Base-by-base conservation (phyloP, 2,329 filamentous ascomycete genomes). In the Fulvia fulva region DNA sequence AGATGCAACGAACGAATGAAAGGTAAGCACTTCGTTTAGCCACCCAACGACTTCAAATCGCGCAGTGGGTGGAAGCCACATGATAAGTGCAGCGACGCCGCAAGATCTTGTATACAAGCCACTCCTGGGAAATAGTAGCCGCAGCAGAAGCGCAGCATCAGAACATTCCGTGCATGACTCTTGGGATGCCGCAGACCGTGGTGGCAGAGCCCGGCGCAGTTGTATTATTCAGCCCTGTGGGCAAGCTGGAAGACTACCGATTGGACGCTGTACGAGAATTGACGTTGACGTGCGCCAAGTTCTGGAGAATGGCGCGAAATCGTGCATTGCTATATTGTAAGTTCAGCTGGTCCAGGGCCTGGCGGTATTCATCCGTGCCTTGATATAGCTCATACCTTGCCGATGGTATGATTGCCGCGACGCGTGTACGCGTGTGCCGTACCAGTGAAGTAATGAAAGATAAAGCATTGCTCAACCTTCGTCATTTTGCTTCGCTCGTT, bases 1-100 rank as follows among this genome's bases (percentile, higher is more conserved):
- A 30, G 47, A 21, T n/a, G 50, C 21, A 52, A 19, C 50, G 44
- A 47, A 47, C 44, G 44, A 47, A 47, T 47, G 44, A 26, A 52
- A 11, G 28, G 14, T 14, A 3, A 22, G 28, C 30, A 23, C 28
- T 22, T 37, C 50, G 50, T 52, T 34, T 37, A 52, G 28, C 30
- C 16, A 22, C 28, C 50, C 25, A n/a, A 34, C 50, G 9, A 12
- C 4, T 5, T 25, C 9, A 23, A 47, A 25, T n/a, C 44, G 37
- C 44, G 44, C 44, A 47, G 21, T 47, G 44, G 21, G 22, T 6
- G 25, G 21, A 47, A 47, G 44, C 21, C 44, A 47, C 44, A 47
- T 47, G 44, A 16, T n/a, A 41, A n/a, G 37, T 41, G n/a, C 37
- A 47, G 44, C 44, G 44, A 23, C 11, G 44, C 44, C 21, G 14